Evolutionary conservation across 169 alveolate species (phyloP).

Genomic region (Plasmodium cynomolgi): DNA sequence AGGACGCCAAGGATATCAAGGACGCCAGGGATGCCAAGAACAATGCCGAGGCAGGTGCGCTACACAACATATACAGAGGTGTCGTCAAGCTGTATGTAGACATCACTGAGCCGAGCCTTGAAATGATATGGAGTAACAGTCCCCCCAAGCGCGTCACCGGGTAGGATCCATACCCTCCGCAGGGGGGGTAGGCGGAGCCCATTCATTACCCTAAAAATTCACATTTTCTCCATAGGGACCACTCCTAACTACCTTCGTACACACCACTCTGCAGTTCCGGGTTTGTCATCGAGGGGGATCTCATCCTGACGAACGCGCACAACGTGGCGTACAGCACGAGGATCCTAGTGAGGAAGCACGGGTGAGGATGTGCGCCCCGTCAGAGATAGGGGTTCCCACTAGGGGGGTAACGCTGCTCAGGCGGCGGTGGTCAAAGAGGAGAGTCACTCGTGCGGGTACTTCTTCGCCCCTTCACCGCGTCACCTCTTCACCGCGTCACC

Average conservation of each 20-base stretch:
- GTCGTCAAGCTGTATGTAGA: conserved; percentile 88
- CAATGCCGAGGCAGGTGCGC: background rate
- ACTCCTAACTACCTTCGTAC: background rate
- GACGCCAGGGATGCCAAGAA: too few relatives aligned
- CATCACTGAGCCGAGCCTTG: conserved; percentile 87
- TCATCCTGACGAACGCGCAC: conserved; percentile 89
- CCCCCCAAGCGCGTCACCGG: conserved; percentile 86
- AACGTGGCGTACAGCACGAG: conserved; percentile 88
- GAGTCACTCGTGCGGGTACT: too few relatives aligned
- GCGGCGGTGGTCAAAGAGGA: too few relatives aligned
- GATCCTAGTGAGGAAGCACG: conserved; percentile 86
- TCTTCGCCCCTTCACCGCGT: too few relatives aligned
- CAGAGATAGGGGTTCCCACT: too few relatives aligned
- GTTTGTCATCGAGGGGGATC: conserved; percentile 80
- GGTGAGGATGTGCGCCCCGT: conserved; percentile 62
- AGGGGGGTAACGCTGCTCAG: too few relatives aligned
- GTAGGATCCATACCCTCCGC: conserved; percentile 27
- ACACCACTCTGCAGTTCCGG: conserved; percentile 82
- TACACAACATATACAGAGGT: conserved; percentile 77
- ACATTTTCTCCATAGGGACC: background rate
- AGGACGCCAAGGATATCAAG: too few relatives aligned
- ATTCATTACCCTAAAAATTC: background rate
- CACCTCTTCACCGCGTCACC: too few relatives aligned
- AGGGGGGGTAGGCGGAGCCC: background rate
- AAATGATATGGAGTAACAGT: conserved; percentile 89